Evolutionary conservation across 1,284 basidiomycete species (phyloP).

Genomic region (Singerocomus inundabilis): DNA sequence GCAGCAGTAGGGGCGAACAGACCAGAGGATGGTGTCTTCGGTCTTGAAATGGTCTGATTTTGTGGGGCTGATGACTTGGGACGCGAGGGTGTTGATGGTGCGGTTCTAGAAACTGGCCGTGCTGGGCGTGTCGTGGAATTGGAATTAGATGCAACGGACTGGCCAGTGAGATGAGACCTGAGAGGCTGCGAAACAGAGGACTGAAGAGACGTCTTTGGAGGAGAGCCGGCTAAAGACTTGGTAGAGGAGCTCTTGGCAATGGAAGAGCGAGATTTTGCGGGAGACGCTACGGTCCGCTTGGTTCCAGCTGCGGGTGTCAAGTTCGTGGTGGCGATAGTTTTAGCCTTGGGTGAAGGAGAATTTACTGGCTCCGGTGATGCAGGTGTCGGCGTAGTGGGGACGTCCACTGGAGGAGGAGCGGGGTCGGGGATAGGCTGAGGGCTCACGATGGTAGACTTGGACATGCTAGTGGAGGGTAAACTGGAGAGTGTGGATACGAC

Average conservation of each 20-base stretch:
- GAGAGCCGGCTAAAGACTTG: constrained; percentile 28
- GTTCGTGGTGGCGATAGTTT: constrained; percentile 25
- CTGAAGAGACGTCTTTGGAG: constrained; percentile 33
- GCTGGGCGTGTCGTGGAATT: constrained; percentile 35
- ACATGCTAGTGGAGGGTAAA: constrained; percentile 30
- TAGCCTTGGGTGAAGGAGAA: constrained; percentile 26
- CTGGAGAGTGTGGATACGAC: constrained; percentile 27
- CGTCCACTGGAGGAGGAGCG: constrained; percentile 3
- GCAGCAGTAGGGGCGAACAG: constrained; percentile 77
- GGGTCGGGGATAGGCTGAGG: constrained; percentile 25
- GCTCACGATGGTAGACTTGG: constrained; percentile 22
- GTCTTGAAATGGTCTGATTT: constrained; percentile 30
- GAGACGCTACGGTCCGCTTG: constrained; percentile 20
- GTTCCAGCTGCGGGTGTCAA: constrained; percentile 16
- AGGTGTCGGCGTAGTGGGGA: constrained; percentile 16
- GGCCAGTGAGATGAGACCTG: constrained; percentile 54
- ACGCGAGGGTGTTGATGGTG: constrained; percentile 41
- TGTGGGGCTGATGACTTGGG: constrained; percentile 45
- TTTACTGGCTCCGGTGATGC: constrained; percentile 21
- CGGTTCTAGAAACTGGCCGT: constrained; percentile 29
- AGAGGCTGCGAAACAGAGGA: constrained; percentile 39
- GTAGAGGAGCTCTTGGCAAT: constrained; percentile 22
- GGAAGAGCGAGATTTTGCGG: constrained; percentile 28
- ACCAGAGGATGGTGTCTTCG: constrained; percentile 59
- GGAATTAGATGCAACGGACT: constrained; percentile 44